Conservation (phyloP, 75 land plant species). For the Pinus taeda region DNA sequence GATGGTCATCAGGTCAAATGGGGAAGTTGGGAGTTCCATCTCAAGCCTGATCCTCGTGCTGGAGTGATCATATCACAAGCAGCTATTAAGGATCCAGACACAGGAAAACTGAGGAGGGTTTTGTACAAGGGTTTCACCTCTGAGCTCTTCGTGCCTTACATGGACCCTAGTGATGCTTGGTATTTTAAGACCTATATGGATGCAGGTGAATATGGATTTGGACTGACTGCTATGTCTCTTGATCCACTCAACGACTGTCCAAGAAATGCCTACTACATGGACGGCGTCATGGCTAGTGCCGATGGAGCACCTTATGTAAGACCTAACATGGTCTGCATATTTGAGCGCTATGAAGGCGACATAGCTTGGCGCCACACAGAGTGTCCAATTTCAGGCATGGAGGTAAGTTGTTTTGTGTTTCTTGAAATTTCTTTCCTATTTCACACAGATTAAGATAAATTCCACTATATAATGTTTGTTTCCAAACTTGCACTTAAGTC, state of each 20-base stretch:
- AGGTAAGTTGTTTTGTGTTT: conserved; percentile 24
- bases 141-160: conserved; percentile 90
- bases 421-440: too few species aligned
- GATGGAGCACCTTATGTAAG: conserved; percentile 75
- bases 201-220: conserved; percentile 92
- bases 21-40: conserved; percentile 91
- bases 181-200: conserved; percentile 90
- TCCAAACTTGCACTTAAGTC: not conserved
- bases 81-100: conserved; percentile 43
- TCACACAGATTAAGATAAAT: not conserved
- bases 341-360: conserved; percentile 87
- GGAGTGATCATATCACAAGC: conserved; percentile 65
- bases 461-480: not conserved
- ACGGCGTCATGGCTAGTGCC: conserved; percentile 58
- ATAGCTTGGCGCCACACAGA: conserved; percentile 85
- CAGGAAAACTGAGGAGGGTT: conserved; percentile 54
- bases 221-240: conserved; percentile 61
- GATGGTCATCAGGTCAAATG: conserved; percentile 66
- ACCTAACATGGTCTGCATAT: conserved; percentile 72
- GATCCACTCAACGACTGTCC: conserved; percentile 94
- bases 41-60: conserved; percentile 72
- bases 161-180: conserved; percentile 89
- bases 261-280: conserved; percentile 73
- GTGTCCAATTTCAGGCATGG: conserved; percentile 48
- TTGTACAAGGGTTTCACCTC: conserved; percentile 75